Conservation (phyloP, 2,329 filamentous ascomycete genomes). For the Pseudocercospora fijiensis region DNA sequence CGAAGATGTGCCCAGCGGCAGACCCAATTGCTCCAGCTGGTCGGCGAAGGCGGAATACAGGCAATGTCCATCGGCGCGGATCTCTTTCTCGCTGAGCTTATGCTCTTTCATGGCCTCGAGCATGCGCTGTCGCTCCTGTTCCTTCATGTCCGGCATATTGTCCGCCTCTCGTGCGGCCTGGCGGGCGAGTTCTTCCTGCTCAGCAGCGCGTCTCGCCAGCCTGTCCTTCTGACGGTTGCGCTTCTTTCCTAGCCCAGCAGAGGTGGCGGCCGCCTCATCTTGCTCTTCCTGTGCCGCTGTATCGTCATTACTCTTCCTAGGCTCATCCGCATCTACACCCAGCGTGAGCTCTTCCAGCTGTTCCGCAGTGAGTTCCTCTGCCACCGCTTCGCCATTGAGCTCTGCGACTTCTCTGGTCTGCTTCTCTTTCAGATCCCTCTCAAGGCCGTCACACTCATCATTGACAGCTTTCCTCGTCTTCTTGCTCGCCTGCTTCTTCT, state of each 20-base stretch:
- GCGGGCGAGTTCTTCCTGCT: constrained; percentile 67
- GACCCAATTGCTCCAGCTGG: constrained; percentile 59
- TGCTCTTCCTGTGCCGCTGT: neutral
- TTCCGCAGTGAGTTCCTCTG: constrained; percentile 20
- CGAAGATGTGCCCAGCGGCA: constrained; percentile 43
- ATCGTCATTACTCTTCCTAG: constrained; percentile 1
- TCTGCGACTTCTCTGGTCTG: constrained; percentile 54
- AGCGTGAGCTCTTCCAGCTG: constrained; percentile 28
- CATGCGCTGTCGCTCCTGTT: constrained; percentile 70
- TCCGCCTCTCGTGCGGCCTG: constrained; percentile 74
- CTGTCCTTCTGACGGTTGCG: constrained; percentile 89
- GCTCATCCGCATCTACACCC: constrained; percentile 20
- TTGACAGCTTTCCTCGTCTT: constrained; percentile 62
- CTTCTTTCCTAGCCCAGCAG: constrained; percentile 57
- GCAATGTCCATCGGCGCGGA: constrained; percentile 90
- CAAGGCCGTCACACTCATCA: constrained; percentile 61
- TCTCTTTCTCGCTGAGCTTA: constrained; percentile 70
- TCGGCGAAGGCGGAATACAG: constrained; percentile 89
- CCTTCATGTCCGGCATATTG: constrained; percentile 69
- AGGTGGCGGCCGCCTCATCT: constrained; percentile 22
- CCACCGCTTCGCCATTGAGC: constrained; percentile 40
- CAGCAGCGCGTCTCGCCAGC: constrained; percentile 82
- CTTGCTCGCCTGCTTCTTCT: constrained; percentile 96
- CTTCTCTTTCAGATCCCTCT: constrained; percentile 55
- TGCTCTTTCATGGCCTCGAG: constrained; percentile 62